Evolutionary conservation across 768 basidiomycete genomes (phyloP), one percentile per base, ranked within the genome.

Genomic region (Phaffia australis): DNA sequence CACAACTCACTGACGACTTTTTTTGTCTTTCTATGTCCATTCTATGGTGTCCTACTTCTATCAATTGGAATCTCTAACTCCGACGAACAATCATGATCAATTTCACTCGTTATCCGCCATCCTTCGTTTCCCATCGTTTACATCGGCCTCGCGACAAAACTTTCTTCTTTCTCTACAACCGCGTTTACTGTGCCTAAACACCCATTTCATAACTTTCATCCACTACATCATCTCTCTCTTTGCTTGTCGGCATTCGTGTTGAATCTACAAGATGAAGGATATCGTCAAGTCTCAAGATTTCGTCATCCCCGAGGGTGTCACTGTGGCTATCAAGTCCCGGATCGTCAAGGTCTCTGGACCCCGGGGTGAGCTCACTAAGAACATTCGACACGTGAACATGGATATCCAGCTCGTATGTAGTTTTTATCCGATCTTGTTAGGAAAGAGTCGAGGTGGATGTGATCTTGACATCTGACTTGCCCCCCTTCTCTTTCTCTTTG

Each of bases 301-400:
- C 69, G 62, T 59, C 67, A 71, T 77, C 63, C 74, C 74, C 67
- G 85, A 87, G 74, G 85, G 83, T 73, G 86, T 99, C 74, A 84
- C 86, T 56, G 84, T 98, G 71, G 77, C 80, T 75, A 83, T 97
- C 80, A 95, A 97, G 81, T 83, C 93, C 71, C 86, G 95, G 70
- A 79, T 91, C 73, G 87, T 99, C 77, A 86, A 84, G 68, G 93
- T 99, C 72, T 85, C 84, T 71, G 95, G 95, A 35, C 89, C 95
- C 64, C 84, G 95, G 63, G 95, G 95, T 71, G 88, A 84, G 61
- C 83, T 99, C 74, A 71, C 69, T 69, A 86, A 85, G 74, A 95
- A 95, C 73, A 83, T 91, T 76, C 88, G 88, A 70, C 91, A 94
- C 81, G 84, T 92, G 71, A 83, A 90, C 80, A 92, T 94, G 88